A percentile compares a stretch with the other conserved stretches of the same genome.
Evolutionary conservation across 2,329 filamentous ascomycete species (phyloP).

Genomic region (Pezicula radicicola): DNA sequence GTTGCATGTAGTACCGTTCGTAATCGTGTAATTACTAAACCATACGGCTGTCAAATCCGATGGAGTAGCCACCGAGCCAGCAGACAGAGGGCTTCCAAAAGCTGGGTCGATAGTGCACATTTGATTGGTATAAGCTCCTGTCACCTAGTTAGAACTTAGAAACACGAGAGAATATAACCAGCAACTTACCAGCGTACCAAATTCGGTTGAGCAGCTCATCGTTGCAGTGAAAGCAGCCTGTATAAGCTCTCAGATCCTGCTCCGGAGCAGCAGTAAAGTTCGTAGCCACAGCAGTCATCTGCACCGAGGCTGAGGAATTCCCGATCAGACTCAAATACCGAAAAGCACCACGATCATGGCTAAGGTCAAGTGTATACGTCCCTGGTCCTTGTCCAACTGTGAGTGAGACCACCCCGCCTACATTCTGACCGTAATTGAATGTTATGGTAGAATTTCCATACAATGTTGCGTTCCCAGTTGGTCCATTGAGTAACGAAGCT

Average conservation of each 20-base stretch:
- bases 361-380: slow-evolving; percentile 35
- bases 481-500: slow-evolving; percentile 7
- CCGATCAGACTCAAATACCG: slow-evolving; percentile 41
- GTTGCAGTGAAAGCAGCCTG: slow-evolving; percentile 46
- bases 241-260: slow-evolving; percentile 40
- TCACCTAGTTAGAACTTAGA: too few species aligned
- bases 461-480: slow-evolving; percentile 13
- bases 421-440: slow-evolving; percentile 36
- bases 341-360: slow-evolving; percentile 41
- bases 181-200: slow-evolving; percentile 55
- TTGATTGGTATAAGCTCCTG: too few species aligned
- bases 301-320: slow-evolving; percentile 37
- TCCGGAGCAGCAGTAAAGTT: slow-evolving; percentile 36
- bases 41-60: slow-evolving; percentile 16
- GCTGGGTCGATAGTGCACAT: too few species aligned
- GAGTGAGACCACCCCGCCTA: slow-evolving; percentile 34
- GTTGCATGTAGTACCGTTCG: slow-evolving; percentile 16
- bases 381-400: slow-evolving; percentile 29
- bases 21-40: slow-evolving; percentile 17
- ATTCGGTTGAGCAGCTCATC: slow-evolving; percentile 48
- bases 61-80: too few species aligned
- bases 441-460: slow-evolving; percentile 31
- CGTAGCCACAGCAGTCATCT: slow-evolving; percentile 32
- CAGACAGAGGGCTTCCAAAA: too few species aligned
- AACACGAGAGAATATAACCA: slow-evolving; percentile 19